Conservation (phyloP, 768 basidiomycete species). For the Tricholoma matsutake region DNA sequence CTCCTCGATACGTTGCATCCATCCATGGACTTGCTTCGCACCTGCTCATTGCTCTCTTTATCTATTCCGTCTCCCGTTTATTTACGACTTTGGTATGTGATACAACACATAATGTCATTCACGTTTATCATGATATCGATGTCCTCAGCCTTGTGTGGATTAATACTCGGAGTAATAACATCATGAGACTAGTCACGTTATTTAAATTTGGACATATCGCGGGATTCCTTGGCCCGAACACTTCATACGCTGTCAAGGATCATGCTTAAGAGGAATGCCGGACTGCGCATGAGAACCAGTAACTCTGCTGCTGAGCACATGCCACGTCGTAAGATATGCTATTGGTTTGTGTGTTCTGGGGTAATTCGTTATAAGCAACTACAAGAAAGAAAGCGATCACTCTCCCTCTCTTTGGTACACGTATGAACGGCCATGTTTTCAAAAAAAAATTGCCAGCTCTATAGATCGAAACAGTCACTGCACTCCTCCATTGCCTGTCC, state of each 20-base stretch:
- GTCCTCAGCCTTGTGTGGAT: no score
- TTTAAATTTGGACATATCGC: neutral
- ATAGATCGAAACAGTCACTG: constrained; percentile 14
- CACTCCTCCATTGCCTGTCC: constrained; percentile 1
- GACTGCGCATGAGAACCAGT: neutral
- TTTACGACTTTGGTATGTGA: constrained; percentile 15
- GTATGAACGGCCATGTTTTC: constrained; percentile 15
- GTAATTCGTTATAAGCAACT: constrained; percentile 11
- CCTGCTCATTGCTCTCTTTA: constrained; percentile 4
- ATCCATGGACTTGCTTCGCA: constrained; percentile 5
- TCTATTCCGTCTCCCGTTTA: constrained; percentile 8
- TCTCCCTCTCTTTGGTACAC: constrained; percentile 17
- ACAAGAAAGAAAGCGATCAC: constrained; percentile 12
- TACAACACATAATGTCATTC: constrained; percentile 13
- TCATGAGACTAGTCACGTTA: neutral
- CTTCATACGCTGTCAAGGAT: neutral
- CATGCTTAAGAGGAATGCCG: neutral
- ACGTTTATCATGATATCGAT: constrained; percentile 9
- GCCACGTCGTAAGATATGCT: constrained; percentile 1
- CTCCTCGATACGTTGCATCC: neutral
- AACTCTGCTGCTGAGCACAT: neutral
- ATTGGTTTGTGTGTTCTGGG: neutral
- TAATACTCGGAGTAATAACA: neutral
- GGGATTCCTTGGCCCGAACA: neutral
- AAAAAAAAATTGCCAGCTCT: constrained; percentile 16